These are phyloP conservation scores for Kwoniella shivajii DNA, from an alignment of 1,284 basidiomycete genomes.

Conservation along the genomic window DNA sequence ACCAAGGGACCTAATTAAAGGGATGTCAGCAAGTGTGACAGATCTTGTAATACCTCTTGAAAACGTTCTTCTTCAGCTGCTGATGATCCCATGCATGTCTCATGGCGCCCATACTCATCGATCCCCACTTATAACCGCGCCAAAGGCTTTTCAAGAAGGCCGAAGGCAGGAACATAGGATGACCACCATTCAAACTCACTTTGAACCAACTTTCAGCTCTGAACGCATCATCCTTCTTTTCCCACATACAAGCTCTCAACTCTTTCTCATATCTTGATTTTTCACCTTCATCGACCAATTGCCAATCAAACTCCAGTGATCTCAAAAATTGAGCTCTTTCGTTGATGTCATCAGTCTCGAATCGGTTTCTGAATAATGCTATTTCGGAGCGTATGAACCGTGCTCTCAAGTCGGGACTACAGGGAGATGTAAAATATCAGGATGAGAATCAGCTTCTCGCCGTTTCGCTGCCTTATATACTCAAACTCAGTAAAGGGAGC, in stretches of 20 bases:
- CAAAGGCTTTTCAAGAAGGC: too few relatives aligned
- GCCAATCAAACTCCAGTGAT: slow-evolving; percentile 79
- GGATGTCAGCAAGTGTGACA: too few relatives aligned
- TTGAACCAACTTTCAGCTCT: slow-evolving; percentile 57
- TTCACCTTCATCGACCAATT: slow-evolving; percentile 66
- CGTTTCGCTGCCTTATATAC: too few relatives aligned
- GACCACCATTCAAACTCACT: too few relatives aligned
- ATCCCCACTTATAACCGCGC: too few relatives aligned
- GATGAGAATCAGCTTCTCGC: neutral
- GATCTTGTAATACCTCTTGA: too few relatives aligned
- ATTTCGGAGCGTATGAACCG: slow-evolving; percentile 90
- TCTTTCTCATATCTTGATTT: slow-evolving; percentile 49
- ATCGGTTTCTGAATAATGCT: slow-evolving; percentile 80
- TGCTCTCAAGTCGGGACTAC: slow-evolving; percentile 83
- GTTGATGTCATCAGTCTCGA: slow-evolving; percentile 65
- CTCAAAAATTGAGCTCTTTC: slow-evolving; percentile 75
- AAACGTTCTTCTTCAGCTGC: too few relatives aligned
- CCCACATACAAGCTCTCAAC: slow-evolving; percentile 43
- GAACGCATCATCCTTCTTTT: slow-evolving; percentile 52
- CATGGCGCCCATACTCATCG: too few relatives aligned
- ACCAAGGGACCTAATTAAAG: slow-evolving; percentile 69
- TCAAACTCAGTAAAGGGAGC: too few relatives aligned
- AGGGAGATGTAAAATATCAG: neutral
- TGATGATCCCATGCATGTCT: too few relatives aligned
- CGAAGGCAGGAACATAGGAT: too few relatives aligned